phyloP scores from a whole-genome alignment of 495 filamentous ascomycete species.

The Tuber calosporum region DNA sequence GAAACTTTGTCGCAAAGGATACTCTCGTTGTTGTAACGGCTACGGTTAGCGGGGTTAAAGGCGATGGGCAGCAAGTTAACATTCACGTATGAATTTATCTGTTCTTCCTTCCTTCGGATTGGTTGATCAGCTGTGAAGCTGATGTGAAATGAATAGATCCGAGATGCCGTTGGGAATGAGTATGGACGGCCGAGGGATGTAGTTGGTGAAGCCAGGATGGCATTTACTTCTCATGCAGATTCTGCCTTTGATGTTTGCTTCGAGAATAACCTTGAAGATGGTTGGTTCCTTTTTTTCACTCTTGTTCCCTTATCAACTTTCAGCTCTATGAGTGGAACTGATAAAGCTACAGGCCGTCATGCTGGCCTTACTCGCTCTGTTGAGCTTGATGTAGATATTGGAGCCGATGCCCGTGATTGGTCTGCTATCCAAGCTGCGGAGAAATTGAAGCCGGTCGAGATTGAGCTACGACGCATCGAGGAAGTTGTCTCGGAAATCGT shows the following conservation, averaged over 20 bases:
- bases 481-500: constrained; percentile 78
- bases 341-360: constrained; percentile 20
- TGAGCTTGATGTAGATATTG: constrained; percentile 97
- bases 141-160: constrained; percentile 57
- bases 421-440: constrained; percentile 89
- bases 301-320: not conserved
- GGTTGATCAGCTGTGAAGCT: constrained; percentile 16
- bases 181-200: constrained; percentile 87
- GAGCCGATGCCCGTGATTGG: constrained; percentile 98
- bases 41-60: constrained; percentile 71
- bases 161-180: constrained; percentile 89
- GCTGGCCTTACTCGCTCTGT: constrained; percentile 65
- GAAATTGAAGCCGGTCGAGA: constrained; percentile 96
- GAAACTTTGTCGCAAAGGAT: constrained; percentile 90
- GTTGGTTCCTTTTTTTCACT: constrained; percentile 49
- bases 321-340: not conserved
- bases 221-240: constrained; percentile 92
- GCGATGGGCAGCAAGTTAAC: constrained; percentile 88
- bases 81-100: constrained; percentile 67
- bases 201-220: constrained; percentile 81
- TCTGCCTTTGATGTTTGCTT: constrained; percentile 96
- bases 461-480: constrained; percentile 86
- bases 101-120: constrained; percentile 24
- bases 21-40: constrained; percentile 98
- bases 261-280: constrained; percentile 67